Conservation (phyloP, 768 basidiomycete genomes). For the Mycena vitilis region DNA sequence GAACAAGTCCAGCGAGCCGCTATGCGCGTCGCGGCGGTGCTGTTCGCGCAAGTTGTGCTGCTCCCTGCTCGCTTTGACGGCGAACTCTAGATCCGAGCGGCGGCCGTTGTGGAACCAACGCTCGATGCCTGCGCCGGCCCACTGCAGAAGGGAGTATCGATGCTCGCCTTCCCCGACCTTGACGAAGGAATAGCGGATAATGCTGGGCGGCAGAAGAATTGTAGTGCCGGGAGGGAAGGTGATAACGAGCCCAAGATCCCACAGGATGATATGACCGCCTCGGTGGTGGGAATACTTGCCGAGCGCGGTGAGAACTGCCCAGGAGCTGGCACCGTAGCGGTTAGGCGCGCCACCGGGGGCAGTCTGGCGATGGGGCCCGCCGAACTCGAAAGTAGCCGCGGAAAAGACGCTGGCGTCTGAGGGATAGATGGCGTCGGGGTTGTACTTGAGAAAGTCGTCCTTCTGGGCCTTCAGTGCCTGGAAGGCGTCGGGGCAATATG, state of each 20-base stretch:
- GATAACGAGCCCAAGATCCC: slow-evolving; percentile 4
- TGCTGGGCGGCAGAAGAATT: slow-evolving; percentile 8
- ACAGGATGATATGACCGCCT: slow-evolving; percentile 2
- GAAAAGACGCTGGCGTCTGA: slow-evolving; percentile 4
- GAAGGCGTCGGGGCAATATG: neutral
- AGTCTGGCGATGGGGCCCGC: neutral
- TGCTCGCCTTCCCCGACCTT: neutral
- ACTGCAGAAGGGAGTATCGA: slow-evolving; percentile 6
- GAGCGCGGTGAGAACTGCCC: slow-evolving; percentile 1
- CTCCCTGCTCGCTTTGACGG: neutral
- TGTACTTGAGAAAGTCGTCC: neutral
- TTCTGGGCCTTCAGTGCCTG: neutral
- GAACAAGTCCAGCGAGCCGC: neutral
- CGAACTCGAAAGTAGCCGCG: neutral
- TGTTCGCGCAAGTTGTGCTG: neutral
- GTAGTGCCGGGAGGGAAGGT: neutral
- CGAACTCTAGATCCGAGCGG: neutral
- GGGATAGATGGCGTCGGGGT: neutral
- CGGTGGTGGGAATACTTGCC: neutral
- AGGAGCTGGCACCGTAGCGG: neutral
- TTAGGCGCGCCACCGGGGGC: neutral
- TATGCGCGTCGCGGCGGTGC: neutral
- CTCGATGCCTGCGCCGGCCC: slow-evolving; percentile 6
- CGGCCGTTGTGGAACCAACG: slow-evolving; percentile 1
- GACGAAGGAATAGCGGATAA: slow-evolving; percentile 13